Base-by-base conservation (phyloP, 176 grass and related monocot genomes). In the Avena sativa region DNA sequence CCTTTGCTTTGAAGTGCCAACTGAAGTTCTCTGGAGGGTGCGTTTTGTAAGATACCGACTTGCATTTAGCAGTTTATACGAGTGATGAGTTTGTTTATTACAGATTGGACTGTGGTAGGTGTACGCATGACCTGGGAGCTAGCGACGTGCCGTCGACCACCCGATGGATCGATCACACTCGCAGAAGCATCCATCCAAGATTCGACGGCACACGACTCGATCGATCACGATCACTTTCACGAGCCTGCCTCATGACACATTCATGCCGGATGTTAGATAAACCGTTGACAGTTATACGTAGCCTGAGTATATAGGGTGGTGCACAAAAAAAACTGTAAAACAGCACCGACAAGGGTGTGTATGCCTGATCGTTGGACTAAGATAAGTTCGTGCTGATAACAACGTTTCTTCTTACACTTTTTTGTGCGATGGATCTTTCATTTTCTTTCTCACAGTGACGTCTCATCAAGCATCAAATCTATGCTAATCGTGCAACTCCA, bases 71-170 rank as follows among this genome's bases (percentile, higher is more conserved):
- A 16, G 46, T 15, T 28, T 15, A 74, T 74, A 49, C 71, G 12
- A 49, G 44, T 49, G n/a, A 74, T 74, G n/a, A 15, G 44, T 48
- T 49, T 32, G 46, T 25, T 74, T 50, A 74, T 28, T 9, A 26
- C 46, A 26, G 46, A 50, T 74, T 74, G 23, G 16, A 26, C 46
- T 3, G 21, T 3, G 21, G 71, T 74, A 51, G 71, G 21, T 74
- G 71, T 23, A 47, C 4, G 2, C 4, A 16, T 50, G 71, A 51
- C 71, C n/a, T 50, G 71, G 12, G 26, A 74, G 71, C 71, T 46
- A 74, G 71, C 71, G 71, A 74, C 71, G 46, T 74, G 47, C 21
- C 71, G 46, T 49, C 71, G 7, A 74, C 46, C 71, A 16, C 46
- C 71, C 21, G 46, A 50, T 74, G 12, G 6, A 73, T 74, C 71